phyloP scores from a whole-genome alignment of 169 alveolate species.

The Theileria luwenshuni region DNA sequence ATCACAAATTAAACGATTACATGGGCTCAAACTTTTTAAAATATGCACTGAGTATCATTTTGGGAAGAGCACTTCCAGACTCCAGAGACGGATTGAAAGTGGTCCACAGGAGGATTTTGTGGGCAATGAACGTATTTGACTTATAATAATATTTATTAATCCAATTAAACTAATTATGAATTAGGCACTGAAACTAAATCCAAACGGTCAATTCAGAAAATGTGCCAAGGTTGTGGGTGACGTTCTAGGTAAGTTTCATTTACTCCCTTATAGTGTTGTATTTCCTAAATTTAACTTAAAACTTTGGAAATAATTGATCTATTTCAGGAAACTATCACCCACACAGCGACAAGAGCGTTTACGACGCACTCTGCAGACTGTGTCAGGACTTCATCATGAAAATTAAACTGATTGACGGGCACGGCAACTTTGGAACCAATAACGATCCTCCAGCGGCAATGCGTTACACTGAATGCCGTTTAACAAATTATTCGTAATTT shows the following conservation, averaged over 20 bases:
- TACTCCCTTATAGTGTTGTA: too few species aligned
- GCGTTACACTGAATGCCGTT: conserved; percentile 84
- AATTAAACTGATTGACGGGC: conserved; percentile 81
- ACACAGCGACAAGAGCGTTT: conserved; percentile 84
- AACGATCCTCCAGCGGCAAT: conserved; percentile 87
- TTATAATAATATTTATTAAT: neutral
- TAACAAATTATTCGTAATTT: conserved; percentile 36
- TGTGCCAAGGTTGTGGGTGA: conserved; percentile 87
- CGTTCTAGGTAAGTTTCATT: too few species aligned
- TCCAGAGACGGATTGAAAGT: conserved; percentile 84
- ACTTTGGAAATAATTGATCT: too few species aligned
- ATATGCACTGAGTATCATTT: conserved; percentile 80
- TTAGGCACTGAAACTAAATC: conserved; percentile 67
- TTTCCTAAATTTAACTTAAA: too few species aligned
- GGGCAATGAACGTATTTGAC: conserved; percentile 80
- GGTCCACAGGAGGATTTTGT: conserved; percentile 81
- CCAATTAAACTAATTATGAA: neutral
- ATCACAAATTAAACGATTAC: conserved; percentile 38
- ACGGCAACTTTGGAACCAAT: conserved; percentile 85
- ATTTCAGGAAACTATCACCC: conserved; percentile 87
- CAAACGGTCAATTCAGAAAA: conserved; percentile 69
- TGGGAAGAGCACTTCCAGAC: conserved; percentile 83
- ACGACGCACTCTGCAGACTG: conserved; percentile 82
- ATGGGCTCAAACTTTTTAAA: conserved; percentile 71
- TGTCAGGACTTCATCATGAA: conserved; percentile 77